These are phyloP conservation scores for Abortiporus biennis DNA, from an alignment of 1,284 basidiomycete genomes.

Conservation along the genomic window DNA sequence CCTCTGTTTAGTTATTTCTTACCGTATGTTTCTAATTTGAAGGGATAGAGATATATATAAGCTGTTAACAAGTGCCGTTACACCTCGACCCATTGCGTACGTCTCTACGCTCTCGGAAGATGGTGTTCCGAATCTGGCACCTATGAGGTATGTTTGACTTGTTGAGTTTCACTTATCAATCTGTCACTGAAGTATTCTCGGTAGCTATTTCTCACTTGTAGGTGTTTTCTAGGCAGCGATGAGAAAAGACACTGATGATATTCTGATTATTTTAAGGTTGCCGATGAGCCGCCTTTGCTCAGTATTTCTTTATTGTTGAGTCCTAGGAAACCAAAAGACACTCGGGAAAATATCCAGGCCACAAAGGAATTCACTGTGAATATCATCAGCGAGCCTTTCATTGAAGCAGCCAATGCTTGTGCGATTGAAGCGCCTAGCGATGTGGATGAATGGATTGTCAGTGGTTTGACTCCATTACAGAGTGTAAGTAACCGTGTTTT, in stretches of 20 bases:
- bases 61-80: slow-evolving; percentile 60
- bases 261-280: slow-evolving; percentile 4
- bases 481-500: no score
- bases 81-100: slow-evolving; percentile 70
- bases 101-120: slow-evolving; percentile 57
- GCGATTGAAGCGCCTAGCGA: slow-evolving; percentile 61
- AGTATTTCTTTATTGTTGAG: slow-evolving; percentile 11
- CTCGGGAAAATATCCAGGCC: slow-evolving; percentile 57
- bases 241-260: neutral
- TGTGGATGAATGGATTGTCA: slow-evolving; percentile 68
- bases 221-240: slow-evolving; percentile 2
- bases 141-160: slow-evolving; percentile 22
- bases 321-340: slow-evolving; percentile 43
- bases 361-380: slow-evolving; percentile 72
- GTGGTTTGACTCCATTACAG: slow-evolving; percentile 58
- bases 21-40: slow-evolving; percentile 4
- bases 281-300: slow-evolving; percentile 13
- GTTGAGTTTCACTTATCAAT: neutral
- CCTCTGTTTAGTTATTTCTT: slow-evolving; percentile 5
- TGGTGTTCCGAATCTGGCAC: slow-evolving; percentile 58
- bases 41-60: slow-evolving; percentile 41
- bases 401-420: slow-evolving; percentile 68
- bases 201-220: slow-evolving; percentile 56
- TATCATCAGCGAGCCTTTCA: slow-evolving; percentile 71
- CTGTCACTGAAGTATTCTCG: neutral